Percentiles rank a stretch among this genome's conserved stretches.
These are phyloP conservation scores for thale cress (Arabidopsis thaliana) DNA, from an alignment of 345 rosid genomes.

Conservation along the genomic window TAIR10.1 NC_003070.9:4989501-4990000, in stretches of 20 bases:
- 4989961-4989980: conserved; percentile 44
- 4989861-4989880: conserved; percentile 44
- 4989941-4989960: conserved; percentile 45
- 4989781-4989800: conserved; percentile 40
- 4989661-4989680: conserved; percentile 37
- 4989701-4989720: conserved; percentile 42
- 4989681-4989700: conserved; percentile 42
- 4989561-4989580: conserved; percentile 36
- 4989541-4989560: conserved; percentile 23
- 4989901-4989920: conserved; percentile 39
- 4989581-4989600: conserved; percentile 40
- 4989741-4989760: conserved; percentile 49
- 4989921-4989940: conserved; percentile 46
- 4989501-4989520: neutral
- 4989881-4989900: conserved; percentile 49
- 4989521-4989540: conserved; percentile 27
- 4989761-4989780: neutral
- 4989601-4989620: conserved; percentile 39
- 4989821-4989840: conserved; percentile 48
- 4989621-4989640: conserved; percentile 37
- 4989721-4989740: conserved; percentile 39
- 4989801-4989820: conserved; percentile 42
- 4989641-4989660: conserved; percentile 30
- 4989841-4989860: conserved; percentile 42
- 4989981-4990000: conserved; percentile 35